Base-by-base conservation (phyloP, 306 rosid species). In the Dalbergia cultrata region DNA sequence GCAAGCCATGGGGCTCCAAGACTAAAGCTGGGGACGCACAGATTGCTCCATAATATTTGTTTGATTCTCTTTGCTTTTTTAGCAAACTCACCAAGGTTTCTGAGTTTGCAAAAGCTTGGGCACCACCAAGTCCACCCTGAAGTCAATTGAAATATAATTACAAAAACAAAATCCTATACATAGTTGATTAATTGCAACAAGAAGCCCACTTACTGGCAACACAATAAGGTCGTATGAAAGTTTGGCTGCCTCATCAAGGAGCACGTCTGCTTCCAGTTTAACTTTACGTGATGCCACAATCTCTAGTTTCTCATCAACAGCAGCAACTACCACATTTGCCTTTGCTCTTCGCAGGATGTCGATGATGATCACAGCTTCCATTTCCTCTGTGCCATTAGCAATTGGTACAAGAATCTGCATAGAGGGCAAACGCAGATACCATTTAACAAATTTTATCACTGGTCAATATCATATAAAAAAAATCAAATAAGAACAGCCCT, bases 41-140 rank as follows among this genome's bases (percentile, higher is more conserved):
- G 57, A 95, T 90, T 49, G 99, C 99, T 74, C 97, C 99, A 79
- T 90, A 95, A 61, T 90, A 97, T 87, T 75, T 88, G 81, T 93
- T 88, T 72, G 90, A 91, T 41, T 86, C 93, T 62, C 86, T 82
- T 76, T 95, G 99, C 79, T 80, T 83, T 88, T 89, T 93, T 67
- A 95, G 87, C 87, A 95, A 65, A 67, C 73, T 82, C 65, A 91
- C 90, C 52, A 93, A 89, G 75, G 85, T 91, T 70, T 89, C 93
- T 6, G 98, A 95, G 50, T 90, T 93, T 26, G 94, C 92, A 86
- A 91, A 91, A 41, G 94, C 88, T 89, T 88, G 88, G 63, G 98
- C 99, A n/a, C 99, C 99, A 74, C 94, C 98, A 49, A 93, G 86
- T 84, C 99, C 99, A 43, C 99, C 99, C 99, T 95, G 87, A 54